Evolutionary conservation across 1,284 basidiomycete species (phyloP), one percentile per base, ranked within the genome.

Genomic region (Heterobasidion parviporum): DNA sequence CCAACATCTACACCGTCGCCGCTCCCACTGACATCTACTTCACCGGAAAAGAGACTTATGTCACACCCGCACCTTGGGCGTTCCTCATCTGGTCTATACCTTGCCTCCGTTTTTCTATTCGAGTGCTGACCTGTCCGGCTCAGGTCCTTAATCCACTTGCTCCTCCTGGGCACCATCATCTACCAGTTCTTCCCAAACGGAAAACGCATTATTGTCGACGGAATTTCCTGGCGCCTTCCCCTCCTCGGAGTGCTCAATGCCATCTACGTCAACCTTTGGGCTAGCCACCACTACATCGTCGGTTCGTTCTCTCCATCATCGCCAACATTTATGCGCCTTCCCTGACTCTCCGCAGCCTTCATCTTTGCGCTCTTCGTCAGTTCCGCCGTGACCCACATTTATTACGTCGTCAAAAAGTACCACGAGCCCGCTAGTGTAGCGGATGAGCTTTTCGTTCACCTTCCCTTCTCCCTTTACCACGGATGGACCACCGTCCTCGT

Each of bases 401-500:
- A 97, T 76, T 95, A 94, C 67, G 77, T 89, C 60, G 86, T 96
- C 68, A 95, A 94, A 77, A 90, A 91, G 70, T 81, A 85, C 61
- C 86, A 96, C 70, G 69, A 79, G 54, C 72, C 89, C 52, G 75
- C 85, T 65, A 80, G 68, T 60, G 66, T 79, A 45, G 76, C 78
- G 32, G 91, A 94, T 60, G 92, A 96, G 70, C 69, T 92, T 59
- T 89, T 89, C 60, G 73, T 92, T 43, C 89, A 92, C 66, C 81
- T 92, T 14, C 93, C 93, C 8, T 94, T 95, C 80, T 94, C 91
- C 8, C 82, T 95, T 55, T 97, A 89, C 75, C 94, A 97, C 68
- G 94, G 94, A 52, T 96, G 94, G 89, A 93, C 92, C 14, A 94
- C 92, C 52, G 88, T 97, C 53, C 82, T 97, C 57, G 89, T 96